Base-by-base conservation (phyloP, 805 yeast genomes). In the Alloascoidea hylecoeti region DNA sequence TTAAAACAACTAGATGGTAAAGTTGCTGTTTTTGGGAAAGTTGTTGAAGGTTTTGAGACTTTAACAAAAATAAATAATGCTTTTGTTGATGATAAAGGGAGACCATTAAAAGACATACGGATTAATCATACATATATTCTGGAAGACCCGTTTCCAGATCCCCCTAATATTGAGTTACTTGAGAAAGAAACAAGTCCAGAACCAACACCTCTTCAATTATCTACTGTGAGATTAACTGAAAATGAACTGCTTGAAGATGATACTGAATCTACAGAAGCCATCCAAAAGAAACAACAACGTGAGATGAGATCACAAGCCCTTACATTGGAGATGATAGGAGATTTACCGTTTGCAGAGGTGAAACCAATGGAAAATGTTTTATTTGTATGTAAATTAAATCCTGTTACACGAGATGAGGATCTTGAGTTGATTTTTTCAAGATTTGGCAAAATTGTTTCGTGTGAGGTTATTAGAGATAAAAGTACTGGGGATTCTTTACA, bases 241-340 rank as follows among this genome's bases (percentile, higher is more conserved):
- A n/a, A n/a, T n/a, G 30, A 23, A 9, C 51, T 46, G 14, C 39
- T 28, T 30, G 52, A 44, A 12, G 49, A 34, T 5, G 44, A 34
- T 4, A 44, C 52, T 13, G 50, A 47, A 4, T 47, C 46, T 18
- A 50, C 52, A 17, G 48, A 42, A 2, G 27, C 46, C 2, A 40
- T 43, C n/a, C 41, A 44, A 3, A 51, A 46, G 2, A 51, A 42
- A 13, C 43, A 46, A 17, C 57, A 55, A 16, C 54, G 49, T 15
- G 63, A 62, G 27, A 64, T 75, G 1, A 55, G 62, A 3, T 58
- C 75, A 2, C 72, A 72, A 40, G 80, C 82, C 2, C 50, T 78
- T 23, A 68, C 83, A 0, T 54, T 78, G 36, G 83, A 78, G 46
- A 55, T 77, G 42, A 58, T 78, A 34, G 82, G 82, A 0, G 84